Evolutionary conservation across 768 basidiomycete genomes (phyloP).

Genomic region (Russula earlei): DNA sequence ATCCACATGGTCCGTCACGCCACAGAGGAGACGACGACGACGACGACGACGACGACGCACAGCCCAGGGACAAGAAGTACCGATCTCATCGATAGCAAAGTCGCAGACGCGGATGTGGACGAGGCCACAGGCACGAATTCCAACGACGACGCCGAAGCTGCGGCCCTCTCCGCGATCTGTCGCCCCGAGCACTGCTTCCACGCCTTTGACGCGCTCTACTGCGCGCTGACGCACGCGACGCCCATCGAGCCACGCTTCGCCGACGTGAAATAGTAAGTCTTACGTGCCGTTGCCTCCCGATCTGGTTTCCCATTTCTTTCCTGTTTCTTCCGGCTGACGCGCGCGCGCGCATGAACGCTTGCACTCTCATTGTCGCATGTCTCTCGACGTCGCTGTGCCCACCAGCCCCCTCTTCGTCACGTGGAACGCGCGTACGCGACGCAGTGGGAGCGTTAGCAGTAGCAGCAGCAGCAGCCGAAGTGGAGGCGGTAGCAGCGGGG

Average conservation of each 20-base stretch:
- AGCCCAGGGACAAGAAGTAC: background rate
- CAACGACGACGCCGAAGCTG: background rate
- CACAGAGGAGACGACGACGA: background rate
- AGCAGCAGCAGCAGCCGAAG: constrained; percentile 27
- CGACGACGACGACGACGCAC: background rate
- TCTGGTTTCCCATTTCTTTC: background rate
- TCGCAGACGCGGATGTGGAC: too few species aligned
- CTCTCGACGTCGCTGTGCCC: background rate
- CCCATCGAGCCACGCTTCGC: constrained; percentile 56
- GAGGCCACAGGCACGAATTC: constrained; percentile 17
- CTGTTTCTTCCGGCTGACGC: background rate
- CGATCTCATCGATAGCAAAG: too few species aligned
- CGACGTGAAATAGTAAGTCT: constrained; percentile 68
- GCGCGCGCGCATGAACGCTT: background rate
- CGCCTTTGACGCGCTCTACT: constrained; percentile 76
- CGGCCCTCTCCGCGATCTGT: constrained; percentile 35
- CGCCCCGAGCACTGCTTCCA: constrained; percentile 68
- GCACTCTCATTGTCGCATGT: background rate
- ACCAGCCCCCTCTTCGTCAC: constrained; percentile 90
- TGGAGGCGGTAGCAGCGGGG: constrained; percentile 13
- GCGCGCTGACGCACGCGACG: constrained; percentile 49
- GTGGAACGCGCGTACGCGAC: constrained; percentile 70
- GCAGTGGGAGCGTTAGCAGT: constrained; percentile 31
- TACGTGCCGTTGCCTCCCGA: too few species aligned
- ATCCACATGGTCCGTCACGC: background rate